Evolutionary conservation across 2,329 filamentous ascomycete genomes (phyloP), one percentile per base, ranked within the genome.

Genomic region (Conoideocrella luteorostrata): DNA sequence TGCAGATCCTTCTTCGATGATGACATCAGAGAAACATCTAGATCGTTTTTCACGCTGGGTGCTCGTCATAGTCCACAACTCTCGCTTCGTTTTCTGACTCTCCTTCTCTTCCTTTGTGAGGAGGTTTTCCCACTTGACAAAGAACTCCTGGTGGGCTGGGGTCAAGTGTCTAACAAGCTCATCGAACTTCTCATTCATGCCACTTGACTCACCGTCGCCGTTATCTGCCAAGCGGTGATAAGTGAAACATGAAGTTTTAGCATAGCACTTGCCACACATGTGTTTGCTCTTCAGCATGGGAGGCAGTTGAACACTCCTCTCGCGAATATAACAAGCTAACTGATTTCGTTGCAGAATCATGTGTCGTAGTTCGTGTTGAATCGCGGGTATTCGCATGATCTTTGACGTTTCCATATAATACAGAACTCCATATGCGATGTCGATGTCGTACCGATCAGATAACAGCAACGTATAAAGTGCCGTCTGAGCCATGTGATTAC

Each of bases 261-360:
- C 90, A 61, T 95, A 98, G 62, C 93, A 98, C 52, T 80, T 82
- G 21, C 80, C 83, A 60, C 93, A 98, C 53, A 86, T 77, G 60
- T 86, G 84, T 47, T 88, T 80, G 57, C 82, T 88, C 59, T 84
- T 85, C 44, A 94, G 75, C 83, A 98, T 93, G 0, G 84, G 80
- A 2, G 93, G 93, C 21, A 98, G 74, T 48, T 88, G 80, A 11
- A 80, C 75, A 50, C 85, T 82, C 46, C 87, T 81, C 58, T 94
- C 84, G 45, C 88, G 83, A 33, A 96, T 80, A 58, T 88, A 89
- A 52, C 84, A 85, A 3, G 91, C 89, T 15, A 98, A 71, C 52
- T 88, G 81, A 57, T 98, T 98, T 41, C 93, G 84, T 63, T 95
- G 86, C 71, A 97, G 90, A 47, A 98, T 86, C 89, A 98, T 95